These are phyloP conservation scores for Geotrichum europaeum DNA, from an alignment of 1,139 yeast genomes.

Conservation along the genomic window DNA sequence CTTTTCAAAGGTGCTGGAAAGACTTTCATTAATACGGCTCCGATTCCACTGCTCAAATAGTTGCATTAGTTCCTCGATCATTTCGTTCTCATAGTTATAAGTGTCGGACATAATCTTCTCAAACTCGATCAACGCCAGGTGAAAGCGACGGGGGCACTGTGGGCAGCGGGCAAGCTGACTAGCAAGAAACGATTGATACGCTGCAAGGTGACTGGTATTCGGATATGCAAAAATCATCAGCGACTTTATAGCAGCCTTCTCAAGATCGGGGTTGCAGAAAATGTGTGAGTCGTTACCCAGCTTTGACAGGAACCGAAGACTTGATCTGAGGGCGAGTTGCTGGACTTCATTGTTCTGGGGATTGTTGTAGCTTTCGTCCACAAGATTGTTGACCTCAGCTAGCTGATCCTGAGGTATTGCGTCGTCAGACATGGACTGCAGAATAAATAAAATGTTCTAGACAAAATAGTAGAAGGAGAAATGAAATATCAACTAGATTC, in stretches of 20 bases:
- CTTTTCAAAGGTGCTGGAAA: conserved; percentile 18
- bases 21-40: conserved; percentile 19
- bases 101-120: conserved; percentile 15
- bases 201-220: conserved; percentile 13
- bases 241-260: conserved; percentile 13
- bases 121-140: conserved; percentile 12
- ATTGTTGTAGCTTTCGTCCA: conserved; percentile 15
- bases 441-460: background rate
- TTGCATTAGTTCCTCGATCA: conserved; percentile 22
- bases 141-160: conserved; percentile 16
- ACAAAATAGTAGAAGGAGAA: background rate
- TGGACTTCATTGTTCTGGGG: conserved; percentile 14
- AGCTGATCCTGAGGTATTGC: conserved; percentile 11
- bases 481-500: background rate
- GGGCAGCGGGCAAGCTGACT: conserved; percentile 13
- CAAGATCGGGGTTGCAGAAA: conserved; percentile 13
- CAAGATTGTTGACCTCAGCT: conserved; percentile 6
- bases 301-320: conserved; percentile 11
- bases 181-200: conserved; percentile 11
- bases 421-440: background rate
- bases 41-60: conserved; percentile 23
- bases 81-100: conserved; percentile 20
- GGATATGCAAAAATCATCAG: conserved; percentile 17
- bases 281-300: conserved; percentile 11
- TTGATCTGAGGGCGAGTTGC: conserved; percentile 11